phyloP scores from a whole-genome alignment of 208 protist species.

The Naegleria lovaniensis region DNA sequence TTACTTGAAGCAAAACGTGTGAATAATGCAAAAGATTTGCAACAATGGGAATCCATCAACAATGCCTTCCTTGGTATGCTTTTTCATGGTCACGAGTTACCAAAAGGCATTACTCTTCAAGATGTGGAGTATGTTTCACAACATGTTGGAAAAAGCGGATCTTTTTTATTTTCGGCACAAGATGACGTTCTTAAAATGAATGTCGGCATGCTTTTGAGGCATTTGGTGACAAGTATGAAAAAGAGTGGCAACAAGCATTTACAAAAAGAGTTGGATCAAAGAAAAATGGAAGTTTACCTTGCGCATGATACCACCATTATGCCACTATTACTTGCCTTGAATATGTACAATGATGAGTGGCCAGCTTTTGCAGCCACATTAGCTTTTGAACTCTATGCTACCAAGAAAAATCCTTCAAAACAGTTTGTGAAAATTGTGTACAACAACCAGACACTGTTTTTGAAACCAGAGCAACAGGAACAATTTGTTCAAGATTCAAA shows the following conservation, averaged over 20 bases:
- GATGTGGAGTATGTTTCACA: not conserved
- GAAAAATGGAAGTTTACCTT: not conserved
- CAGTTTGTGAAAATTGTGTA: not conserved
- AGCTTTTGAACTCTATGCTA: not conserved
- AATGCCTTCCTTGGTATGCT: not conserved
- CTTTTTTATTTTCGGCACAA: not conserved
- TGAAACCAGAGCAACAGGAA: not conserved
- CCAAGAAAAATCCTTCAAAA: not conserved
- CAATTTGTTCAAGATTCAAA: not conserved
- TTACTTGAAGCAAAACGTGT: not conserved
- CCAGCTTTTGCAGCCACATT: not conserved
- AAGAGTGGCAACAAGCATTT: not conserved
- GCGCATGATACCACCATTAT: not conserved
- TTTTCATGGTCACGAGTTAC: not conserved
- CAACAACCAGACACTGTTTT: not conserved
- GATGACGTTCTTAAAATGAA: not conserved
- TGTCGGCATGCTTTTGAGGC: not conserved
- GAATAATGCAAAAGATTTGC: not conserved
- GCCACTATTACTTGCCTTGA: not conserved
- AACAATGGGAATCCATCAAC: not conserved
- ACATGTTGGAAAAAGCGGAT: not conserved
- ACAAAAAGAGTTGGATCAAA: not conserved
- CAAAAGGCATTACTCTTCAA: not conserved
- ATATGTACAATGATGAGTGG: not conserved
- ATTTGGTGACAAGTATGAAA: not conserved